A percentile compares a stretch with the other conserved stretches of the same genome.
phyloP scores from a whole-genome alignment of 2,329 filamentous ascomycete species.

The Botrytis aclada region DNA sequence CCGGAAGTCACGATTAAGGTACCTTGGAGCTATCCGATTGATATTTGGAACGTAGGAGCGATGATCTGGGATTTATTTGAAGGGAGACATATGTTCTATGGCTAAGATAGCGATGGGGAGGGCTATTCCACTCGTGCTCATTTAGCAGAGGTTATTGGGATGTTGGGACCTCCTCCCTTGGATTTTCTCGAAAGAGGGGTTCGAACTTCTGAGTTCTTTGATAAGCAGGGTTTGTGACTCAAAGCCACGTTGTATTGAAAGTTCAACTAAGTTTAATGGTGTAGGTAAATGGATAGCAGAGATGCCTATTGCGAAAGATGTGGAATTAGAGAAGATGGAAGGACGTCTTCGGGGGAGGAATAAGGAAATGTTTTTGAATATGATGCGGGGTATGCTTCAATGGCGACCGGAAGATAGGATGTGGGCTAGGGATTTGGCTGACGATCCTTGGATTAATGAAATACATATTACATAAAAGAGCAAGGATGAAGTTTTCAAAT shows the following conservation, averaged over 20 bases:
- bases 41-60: slow-evolving; percentile 41
- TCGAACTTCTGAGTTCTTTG: slow-evolving; percentile 31
- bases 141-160: slow-evolving; percentile 33
- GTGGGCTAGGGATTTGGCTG: slow-evolving; percentile 37
- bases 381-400: slow-evolving; percentile 37
- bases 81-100: slow-evolving; percentile 28
- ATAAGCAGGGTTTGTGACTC: slow-evolving; percentile 29
- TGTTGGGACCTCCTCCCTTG: slow-evolving; percentile 33
- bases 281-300: neutral
- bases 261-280: neutral
- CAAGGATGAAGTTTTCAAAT: neutral
- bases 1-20: slow-evolving; percentile 42
- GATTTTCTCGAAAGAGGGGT: slow-evolving; percentile 33
- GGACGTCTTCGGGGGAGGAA: slow-evolving; percentile 35
- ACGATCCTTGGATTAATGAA: slow-evolving; percentile 35
- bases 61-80: slow-evolving; percentile 37
- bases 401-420: slow-evolving; percentile 38
- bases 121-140: slow-evolving; percentile 27
- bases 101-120: slow-evolving; percentile 25
- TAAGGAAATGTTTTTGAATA: slow-evolving; percentile 36
- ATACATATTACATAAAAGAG: neutral
- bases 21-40: slow-evolving; percentile 38
- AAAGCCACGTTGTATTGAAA: too few relatives aligned
- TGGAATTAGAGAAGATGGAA: slow-evolving; percentile 12
- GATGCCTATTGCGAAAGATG: slow-evolving; percentile 2